phyloP scores from a whole-genome alignment of 2,329 filamentous ascomycete genomes.

The Endothia cerciana region DNA sequence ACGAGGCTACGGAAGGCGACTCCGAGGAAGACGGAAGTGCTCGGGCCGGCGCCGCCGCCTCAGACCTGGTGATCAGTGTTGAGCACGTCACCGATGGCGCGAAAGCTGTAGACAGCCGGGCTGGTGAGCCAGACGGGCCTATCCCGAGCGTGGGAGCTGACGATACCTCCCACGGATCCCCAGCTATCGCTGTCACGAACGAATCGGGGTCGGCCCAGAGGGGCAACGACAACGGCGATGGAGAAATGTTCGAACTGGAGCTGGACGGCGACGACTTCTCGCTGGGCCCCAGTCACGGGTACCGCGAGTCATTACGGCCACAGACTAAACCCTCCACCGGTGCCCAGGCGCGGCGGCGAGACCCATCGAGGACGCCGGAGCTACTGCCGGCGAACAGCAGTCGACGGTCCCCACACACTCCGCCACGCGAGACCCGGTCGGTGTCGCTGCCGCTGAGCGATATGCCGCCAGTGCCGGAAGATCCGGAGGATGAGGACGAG shows the following conservation, averaged over 20 bases:
- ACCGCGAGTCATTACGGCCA: background rate
- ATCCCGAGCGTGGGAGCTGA: constrained; percentile 14
- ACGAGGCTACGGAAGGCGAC: background rate
- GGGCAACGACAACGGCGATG: background rate
- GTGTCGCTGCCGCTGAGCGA: constrained; percentile 49
- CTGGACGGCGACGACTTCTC: constrained; percentile 20
- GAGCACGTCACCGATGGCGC: constrained; percentile 13
- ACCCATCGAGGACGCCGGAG: constrained; percentile 24
- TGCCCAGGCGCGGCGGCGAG: constrained; percentile 9
- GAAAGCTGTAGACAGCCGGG: background rate
- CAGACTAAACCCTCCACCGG: constrained; percentile 10
- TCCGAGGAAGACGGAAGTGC: background rate
- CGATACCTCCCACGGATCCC: constrained; percentile 15
- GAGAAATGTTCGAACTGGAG: background rate
- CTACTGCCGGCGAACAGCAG: constrained; percentile 11
- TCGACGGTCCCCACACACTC: constrained; percentile 22
- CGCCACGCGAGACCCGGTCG: constrained; percentile 36
- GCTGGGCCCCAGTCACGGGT: constrained; percentile 7
- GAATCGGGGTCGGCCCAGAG: constrained; percentile 6
- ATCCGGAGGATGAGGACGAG: constrained; percentile 47
- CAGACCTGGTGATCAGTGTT: constrained; percentile 20
- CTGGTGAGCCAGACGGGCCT: constrained; percentile 13
- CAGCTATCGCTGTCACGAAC: constrained; percentile 12
- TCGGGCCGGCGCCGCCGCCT: constrained; percentile 8
- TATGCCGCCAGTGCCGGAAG: constrained; percentile 48